Evolutionary conservation across 139 green algal genomes (phyloP).

Genomic region (Diplosphaera chodatii): DNA sequence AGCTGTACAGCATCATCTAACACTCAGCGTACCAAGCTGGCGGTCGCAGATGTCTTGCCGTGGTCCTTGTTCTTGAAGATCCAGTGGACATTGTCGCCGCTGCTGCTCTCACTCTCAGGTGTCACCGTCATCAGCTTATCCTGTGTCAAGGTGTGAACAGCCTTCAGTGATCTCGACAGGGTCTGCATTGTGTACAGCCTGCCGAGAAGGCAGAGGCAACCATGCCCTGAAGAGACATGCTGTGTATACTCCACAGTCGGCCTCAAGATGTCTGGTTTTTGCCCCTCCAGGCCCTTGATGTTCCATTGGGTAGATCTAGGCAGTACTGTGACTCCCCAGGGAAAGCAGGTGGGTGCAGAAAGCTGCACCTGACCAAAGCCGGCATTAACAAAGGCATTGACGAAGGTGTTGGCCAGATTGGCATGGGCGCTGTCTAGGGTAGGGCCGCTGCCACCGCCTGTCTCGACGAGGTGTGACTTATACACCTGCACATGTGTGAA

Average conservation of each 20-base stretch:
- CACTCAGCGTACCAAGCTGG: conserved; percentile 49
- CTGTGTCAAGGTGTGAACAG: background rate
- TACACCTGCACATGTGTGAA: conserved; percentile 89
- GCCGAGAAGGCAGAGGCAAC: too few relatives aligned
- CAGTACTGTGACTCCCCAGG: too few relatives aligned
- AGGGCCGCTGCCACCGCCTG: conserved; percentile 43
- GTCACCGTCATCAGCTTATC: conserved; percentile 77
- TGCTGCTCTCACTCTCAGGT: background rate
- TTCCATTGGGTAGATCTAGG: too few relatives aligned
- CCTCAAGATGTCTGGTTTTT: too few relatives aligned
- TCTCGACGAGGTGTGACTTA: conserved; percentile 91
- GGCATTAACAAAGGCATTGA: conserved; percentile 98
- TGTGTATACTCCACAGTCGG: too few relatives aligned
- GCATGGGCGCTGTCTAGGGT: conserved; percentile 82
- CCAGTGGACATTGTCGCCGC: conserved; percentile 66
- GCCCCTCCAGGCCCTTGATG: too few relatives aligned
- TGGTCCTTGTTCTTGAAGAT: conserved; percentile 99
- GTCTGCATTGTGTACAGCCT: too few relatives aligned
- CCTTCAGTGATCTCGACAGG: too few relatives aligned
- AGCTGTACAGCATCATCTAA: too few relatives aligned
- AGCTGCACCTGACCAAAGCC: conserved; percentile 75
- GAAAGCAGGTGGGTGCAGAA: too few relatives aligned
- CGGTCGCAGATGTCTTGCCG: conserved; percentile 91
- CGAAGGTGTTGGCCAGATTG: conserved; percentile 94
- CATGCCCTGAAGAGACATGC: too few relatives aligned